phyloP scores from a whole-genome alignment of 139 green algal species.

The Chlorella sorokiniana region DNA sequence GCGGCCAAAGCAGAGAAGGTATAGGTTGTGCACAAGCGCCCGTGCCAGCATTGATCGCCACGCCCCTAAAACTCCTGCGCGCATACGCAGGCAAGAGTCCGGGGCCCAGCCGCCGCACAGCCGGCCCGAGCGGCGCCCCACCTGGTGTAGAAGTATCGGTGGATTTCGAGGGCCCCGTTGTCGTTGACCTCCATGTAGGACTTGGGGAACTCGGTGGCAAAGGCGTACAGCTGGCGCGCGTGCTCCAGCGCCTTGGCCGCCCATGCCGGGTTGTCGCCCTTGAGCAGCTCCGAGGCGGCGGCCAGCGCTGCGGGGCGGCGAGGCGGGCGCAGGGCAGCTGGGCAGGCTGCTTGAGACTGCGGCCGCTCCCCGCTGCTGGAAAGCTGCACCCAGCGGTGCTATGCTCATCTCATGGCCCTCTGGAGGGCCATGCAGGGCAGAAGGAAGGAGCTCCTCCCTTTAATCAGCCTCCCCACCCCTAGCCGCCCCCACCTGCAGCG shows the following conservation, averaged over 20 bases:
- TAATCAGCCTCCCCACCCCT: not conserved
- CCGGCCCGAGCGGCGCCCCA: too few species aligned
- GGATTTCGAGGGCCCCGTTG: not conserved
- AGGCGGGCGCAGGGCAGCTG: not conserved
- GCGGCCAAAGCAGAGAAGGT: too few species aligned
- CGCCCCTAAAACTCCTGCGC: too few species aligned
- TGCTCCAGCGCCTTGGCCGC: conserved; percentile 13
- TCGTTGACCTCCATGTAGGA: conserved; percentile 23
- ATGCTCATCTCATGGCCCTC: too few species aligned
- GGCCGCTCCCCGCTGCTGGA: not conserved
- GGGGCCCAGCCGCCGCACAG: too few species aligned
- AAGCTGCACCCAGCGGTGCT: too few species aligned
- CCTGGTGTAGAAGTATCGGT: conserved; percentile 1
- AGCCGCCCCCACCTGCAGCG: not conserved
- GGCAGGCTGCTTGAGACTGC: too few species aligned
- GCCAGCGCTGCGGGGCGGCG: conserved; percentile 24
- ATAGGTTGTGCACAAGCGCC: too few species aligned
- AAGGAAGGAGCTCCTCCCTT: not conserved
- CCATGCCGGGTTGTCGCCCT: conserved; percentile 12
- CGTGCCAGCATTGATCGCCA: too few species aligned
- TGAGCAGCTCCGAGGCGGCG: conserved; percentile 9
- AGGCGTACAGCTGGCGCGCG: conserved; percentile 35
- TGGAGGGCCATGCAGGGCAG: too few species aligned
- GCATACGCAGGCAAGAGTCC: too few species aligned
- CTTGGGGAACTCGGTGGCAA: conserved; percentile 12